Percentiles rank a stretch among this genome's conserved stretches.
phyloP scores from a whole-genome alignment of 768 basidiomycete genomes.

The Grammothele lineata region DNA sequence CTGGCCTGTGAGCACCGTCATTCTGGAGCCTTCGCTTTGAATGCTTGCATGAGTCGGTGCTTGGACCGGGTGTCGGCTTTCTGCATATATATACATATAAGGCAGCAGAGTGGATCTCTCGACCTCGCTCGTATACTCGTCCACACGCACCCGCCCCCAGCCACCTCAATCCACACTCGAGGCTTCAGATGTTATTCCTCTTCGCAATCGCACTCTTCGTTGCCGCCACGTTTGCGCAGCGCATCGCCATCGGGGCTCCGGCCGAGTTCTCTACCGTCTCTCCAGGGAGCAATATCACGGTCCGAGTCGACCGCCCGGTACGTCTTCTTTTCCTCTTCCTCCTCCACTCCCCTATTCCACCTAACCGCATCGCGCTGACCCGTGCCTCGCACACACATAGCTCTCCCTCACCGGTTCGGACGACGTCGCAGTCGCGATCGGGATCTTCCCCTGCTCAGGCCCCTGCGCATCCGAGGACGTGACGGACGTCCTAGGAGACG shows the following conservation, averaged over 20 bases:
- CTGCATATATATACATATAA: too few species aligned
- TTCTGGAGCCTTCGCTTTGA: too few species aligned
- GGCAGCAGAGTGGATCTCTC: too few species aligned
- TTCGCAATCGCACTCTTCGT: constrained; percentile 19
- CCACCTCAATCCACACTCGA: too few species aligned
- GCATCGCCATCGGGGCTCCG: constrained; percentile 29
- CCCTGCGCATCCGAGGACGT: constrained; percentile 16
- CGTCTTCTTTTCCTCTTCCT: constrained; percentile 6
- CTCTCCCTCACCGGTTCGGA: constrained; percentile 24
- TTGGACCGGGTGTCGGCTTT: too few species aligned
- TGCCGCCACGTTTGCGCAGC: constrained; percentile 26
- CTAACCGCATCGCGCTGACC: background rate
- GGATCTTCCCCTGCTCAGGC: constrained; percentile 20
- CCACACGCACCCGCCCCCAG: too few species aligned
- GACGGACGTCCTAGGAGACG: constrained; percentile 19
- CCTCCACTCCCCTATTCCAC: background rate
- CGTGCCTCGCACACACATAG: too few species aligned
- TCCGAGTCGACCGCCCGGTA: constrained; percentile 33
- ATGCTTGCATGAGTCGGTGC: too few species aligned
- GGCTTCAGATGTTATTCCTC: constrained; percentile 1
- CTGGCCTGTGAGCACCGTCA: too few species aligned
- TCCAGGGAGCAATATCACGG: constrained; percentile 27
- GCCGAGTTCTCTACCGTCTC: constrained; percentile 17
- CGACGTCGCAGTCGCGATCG: constrained; percentile 32
- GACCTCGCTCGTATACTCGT: too few species aligned